These are phyloP conservation scores for Fusarium sp. DNA, from an alignment of 2,329 filamentous ascomycete species.

Conservation along the genomic window DNA sequence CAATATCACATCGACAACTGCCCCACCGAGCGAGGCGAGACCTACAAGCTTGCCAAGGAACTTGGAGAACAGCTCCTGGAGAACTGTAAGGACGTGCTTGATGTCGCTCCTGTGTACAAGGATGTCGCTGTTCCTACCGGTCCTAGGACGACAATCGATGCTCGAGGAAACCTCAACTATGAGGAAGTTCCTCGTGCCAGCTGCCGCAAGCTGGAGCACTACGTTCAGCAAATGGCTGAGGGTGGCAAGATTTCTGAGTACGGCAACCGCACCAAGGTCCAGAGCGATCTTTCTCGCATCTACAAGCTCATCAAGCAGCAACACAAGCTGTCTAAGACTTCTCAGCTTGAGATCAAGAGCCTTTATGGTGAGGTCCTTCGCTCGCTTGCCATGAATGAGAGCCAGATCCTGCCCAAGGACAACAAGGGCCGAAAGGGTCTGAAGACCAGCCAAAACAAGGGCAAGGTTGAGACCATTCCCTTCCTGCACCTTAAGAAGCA, in stretches of 20 bases:
- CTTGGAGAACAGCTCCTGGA: slow-evolving; percentile 94
- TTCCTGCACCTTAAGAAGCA: slow-evolving; percentile 98
- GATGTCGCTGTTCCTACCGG: slow-evolving; percentile 94
- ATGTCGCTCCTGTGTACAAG: slow-evolving; percentile 90
- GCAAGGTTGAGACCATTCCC: slow-evolving; percentile 96
- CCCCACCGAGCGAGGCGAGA: slow-evolving; percentile 95
- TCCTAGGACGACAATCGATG: slow-evolving; percentile 92
- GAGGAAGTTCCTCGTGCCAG: slow-evolving; percentile 88
- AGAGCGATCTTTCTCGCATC: slow-evolving; percentile 93
- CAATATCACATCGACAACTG: slow-evolving; percentile 99
- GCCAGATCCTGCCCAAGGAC: slow-evolving; percentile 93
- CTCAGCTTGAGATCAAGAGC: slow-evolving; percentile 95
- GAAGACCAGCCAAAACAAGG: slow-evolving; percentile 76
- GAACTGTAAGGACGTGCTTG: slow-evolving; percentile 95
- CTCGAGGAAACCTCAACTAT: slow-evolving; percentile 92
- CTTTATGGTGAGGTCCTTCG: slow-evolving; percentile 95
- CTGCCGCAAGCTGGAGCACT: slow-evolving; percentile 97
- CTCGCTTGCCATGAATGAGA: slow-evolving; percentile 97
- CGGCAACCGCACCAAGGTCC: slow-evolving; percentile 97
- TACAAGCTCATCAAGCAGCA: slow-evolving; percentile 99
- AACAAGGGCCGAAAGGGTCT: slow-evolving; percentile 74
- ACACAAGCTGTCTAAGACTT: slow-evolving; percentile 96
- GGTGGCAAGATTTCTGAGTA: slow-evolving; percentile 99
- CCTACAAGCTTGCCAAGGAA: slow-evolving; percentile 97
- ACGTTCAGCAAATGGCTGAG: slow-evolving; percentile 98